Evolutionary conservation across 2,329 filamentous ascomycete genomes (phyloP), one percentile per base, ranked within the genome.

Genomic region (Exserohilum turcica): DNA sequence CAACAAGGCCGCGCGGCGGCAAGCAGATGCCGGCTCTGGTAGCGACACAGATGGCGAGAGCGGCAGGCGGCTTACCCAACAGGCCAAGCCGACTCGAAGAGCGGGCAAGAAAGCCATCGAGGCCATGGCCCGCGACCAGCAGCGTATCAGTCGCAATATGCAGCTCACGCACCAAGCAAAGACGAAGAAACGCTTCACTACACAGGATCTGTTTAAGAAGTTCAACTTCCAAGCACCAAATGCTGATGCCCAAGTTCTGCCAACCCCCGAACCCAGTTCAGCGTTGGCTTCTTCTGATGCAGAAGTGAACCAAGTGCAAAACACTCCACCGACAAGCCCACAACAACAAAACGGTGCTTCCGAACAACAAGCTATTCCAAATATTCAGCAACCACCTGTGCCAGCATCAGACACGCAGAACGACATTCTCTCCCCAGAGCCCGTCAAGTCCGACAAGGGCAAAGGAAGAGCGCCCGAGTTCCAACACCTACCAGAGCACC

Each of bases 91-190:
- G 5, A 82, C 84, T 8, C 85, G 94, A 10, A 96, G 94, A 71
- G 92, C 94, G 0, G 93, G 92, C 78, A 97, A 93, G 78, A 97
- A 92, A 76, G 94, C 94, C 0, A 73, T 97, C 36, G 91, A 97
- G 70, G 93, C 97, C 63, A 97, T 99, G 88, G 89, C 89, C 65
- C 85, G 91, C 7, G 94, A 99, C 75, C 97, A 93, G 1, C 94
- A 99, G 77, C 86, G 94, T 27, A 85, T 99, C 77, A 88, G 85
- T 62, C 84, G 94, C 61, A 95, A 89, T 69, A 90, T 96, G 84
- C 93, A 97, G 74, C 82, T 99, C 43, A 86, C 90, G 1, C 92
- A 97, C 73, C 87, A 96, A 70, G 89, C 91, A 19, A 91, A 88
- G 76, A 78, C 91, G 1, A 92, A 89, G 75, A 97, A 94, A 80